A percentile compares a stretch with the other conserved stretches of the same genome.
These are phyloP conservation scores for Murraya koenigii DNA, from an alignment of 345 rosid genomes.

Conservation along the genomic window DNA sequence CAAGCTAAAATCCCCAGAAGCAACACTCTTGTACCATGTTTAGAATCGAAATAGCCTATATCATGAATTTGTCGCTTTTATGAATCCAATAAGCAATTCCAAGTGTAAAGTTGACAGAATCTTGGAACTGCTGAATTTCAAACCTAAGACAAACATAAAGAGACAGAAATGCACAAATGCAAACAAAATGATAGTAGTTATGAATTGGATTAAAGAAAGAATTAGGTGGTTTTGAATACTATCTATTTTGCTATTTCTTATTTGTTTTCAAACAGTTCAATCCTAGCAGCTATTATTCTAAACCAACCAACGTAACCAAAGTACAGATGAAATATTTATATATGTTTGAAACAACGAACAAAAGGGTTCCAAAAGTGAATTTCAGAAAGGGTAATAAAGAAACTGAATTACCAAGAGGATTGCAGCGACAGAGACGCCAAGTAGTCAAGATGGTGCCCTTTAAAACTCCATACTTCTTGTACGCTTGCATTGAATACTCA, in stretches of 20 bases:
- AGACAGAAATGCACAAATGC: background rate
- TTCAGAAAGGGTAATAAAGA: background rate
- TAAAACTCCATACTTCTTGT: slow-evolving; percentile 75
- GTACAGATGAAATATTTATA: background rate
- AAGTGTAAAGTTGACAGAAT: background rate
- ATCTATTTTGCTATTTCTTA: background rate
- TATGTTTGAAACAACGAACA: background rate
- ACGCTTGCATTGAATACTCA: slow-evolving; percentile 92
- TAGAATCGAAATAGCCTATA: background rate
- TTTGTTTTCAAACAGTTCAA: background rate
- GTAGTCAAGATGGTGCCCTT: slow-evolving; percentile 72
- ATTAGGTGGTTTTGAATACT: background rate
- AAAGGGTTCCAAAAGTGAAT: background rate
- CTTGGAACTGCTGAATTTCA: background rate
- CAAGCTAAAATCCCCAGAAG: background rate
- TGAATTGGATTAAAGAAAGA: background rate
- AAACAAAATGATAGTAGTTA: background rate
- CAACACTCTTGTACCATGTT: background rate
- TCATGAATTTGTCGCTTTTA: background rate
- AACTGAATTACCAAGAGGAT: slow-evolving; percentile 63
- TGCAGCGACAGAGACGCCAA: slow-evolving; percentile 93
- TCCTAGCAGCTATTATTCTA: background rate
- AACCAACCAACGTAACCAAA: background rate
- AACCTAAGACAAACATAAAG: background rate
- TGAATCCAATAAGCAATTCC: background rate